phyloP scores from a whole-genome alignment of 2,329 filamentous ascomycete genomes.

The Cercospora janseana region DNA sequence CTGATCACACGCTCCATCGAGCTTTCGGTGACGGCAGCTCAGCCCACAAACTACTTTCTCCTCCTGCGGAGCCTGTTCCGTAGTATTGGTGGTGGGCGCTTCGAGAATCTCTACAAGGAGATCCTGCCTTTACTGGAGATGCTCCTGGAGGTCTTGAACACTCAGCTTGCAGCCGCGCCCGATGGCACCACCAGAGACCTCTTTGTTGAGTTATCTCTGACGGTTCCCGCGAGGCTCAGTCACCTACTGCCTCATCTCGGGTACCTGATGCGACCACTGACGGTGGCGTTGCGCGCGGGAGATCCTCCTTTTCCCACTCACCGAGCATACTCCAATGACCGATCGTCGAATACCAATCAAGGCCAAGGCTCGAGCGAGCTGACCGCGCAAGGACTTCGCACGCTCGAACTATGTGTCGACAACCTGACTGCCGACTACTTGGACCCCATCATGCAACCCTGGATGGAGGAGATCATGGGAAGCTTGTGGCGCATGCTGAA shows the following conservation, averaged over 20 bases:
- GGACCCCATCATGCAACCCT: slow-evolving; percentile 97
- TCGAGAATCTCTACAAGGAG: slow-evolving; percentile 97
- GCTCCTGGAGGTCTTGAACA: slow-evolving; percentile 95
- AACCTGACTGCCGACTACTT: slow-evolving; percentile 97
- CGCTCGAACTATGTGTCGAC: slow-evolving; percentile 93
- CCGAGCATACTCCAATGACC: slow-evolving; percentile 26
- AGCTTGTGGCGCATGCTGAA: slow-evolving; percentile 93
- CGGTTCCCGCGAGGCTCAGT: slow-evolving; percentile 88
- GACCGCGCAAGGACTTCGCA: slow-evolving; percentile 89
- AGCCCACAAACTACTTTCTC: slow-evolving; percentile 98
- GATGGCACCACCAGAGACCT: slow-evolving; percentile 90
- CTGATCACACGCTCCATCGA: slow-evolving; percentile 98
- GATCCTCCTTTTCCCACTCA: slow-evolving; percentile 45
- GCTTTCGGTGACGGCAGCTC: slow-evolving; percentile 88
- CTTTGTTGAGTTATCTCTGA: slow-evolving; percentile 95
- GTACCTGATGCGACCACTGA: slow-evolving; percentile 93
- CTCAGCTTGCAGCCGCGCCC: slow-evolving; percentile 81
- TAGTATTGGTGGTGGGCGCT: slow-evolving; percentile 94
- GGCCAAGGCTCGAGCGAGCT: slow-evolving; percentile 57
- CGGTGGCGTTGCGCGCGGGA: slow-evolving; percentile 88
- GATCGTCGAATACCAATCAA: slow-evolving; percentile 25
- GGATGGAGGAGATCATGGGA: slow-evolving; percentile 98
- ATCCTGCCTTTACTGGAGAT: slow-evolving; percentile 95
- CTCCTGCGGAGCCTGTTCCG: slow-evolving; percentile 88
- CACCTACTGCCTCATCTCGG: slow-evolving; percentile 93